Evolutionary conservation across 2,329 filamentous ascomycete genomes (phyloP).

Genomic region (Claviceps sp.): DNA sequence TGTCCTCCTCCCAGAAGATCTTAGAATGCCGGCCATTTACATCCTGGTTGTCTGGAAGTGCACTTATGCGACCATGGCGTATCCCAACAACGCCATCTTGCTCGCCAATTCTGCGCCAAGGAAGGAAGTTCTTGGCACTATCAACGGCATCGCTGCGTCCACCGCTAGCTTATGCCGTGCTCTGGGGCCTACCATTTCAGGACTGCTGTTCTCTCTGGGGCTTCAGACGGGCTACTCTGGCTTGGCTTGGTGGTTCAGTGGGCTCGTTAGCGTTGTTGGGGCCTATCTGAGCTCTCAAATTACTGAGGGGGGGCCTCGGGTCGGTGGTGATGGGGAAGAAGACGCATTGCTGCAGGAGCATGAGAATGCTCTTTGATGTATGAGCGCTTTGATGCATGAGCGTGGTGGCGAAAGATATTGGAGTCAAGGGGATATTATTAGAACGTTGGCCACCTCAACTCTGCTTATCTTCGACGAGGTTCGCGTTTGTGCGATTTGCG

Average conservation of each 20-base stretch:
- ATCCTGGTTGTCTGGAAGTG: slow-evolving; percentile 79
- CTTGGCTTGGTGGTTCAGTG: slow-evolving; percentile 86
- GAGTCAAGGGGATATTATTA: too few species aligned
- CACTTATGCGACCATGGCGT: slow-evolving; percentile 80
- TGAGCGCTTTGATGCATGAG: not conserved
- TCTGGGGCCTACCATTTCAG: slow-evolving; percentile 79
- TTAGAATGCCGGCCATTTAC: slow-evolving; percentile 66
- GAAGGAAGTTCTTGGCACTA: slow-evolving; percentile 70
- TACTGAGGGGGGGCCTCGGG: slow-evolving; percentile 43
- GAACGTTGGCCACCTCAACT: not conserved
- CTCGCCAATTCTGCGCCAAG: slow-evolving; percentile 80
- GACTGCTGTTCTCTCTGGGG: slow-evolving; percentile 70
- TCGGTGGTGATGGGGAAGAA: slow-evolving; percentile 27
- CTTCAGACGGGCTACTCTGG: slow-evolving; percentile 72
- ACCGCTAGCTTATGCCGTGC: slow-evolving; percentile 81
- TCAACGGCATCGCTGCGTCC: slow-evolving; percentile 87
- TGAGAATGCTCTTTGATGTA: slow-evolving; percentile 17
- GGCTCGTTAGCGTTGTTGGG: slow-evolving; percentile 60
- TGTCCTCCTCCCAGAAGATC: slow-evolving; percentile 59
- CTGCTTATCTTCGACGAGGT: too few species aligned
- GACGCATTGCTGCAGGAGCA: slow-evolving; percentile 21
- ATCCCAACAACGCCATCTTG: slow-evolving; percentile 80
- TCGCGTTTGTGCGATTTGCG: too few species aligned
- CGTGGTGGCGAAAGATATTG: too few species aligned
- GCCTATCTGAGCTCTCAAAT: slow-evolving; percentile 65